These are phyloP conservation scores for Oryza coarctata DNA, from an alignment of 176 grass and related monocot species.

Conservation along the genomic window DNA sequence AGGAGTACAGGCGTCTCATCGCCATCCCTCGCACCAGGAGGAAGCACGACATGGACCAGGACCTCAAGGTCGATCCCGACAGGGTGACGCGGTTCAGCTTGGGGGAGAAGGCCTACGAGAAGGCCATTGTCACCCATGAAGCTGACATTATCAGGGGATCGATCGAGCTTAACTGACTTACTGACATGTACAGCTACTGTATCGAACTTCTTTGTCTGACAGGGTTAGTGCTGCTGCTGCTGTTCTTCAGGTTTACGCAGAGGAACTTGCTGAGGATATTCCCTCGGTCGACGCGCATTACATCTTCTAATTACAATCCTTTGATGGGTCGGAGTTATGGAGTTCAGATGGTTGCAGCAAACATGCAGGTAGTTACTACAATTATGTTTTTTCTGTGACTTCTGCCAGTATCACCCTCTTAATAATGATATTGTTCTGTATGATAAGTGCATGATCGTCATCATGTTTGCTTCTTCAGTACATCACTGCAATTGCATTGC, in stretches of 20 bases:
- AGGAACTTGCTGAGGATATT: constrained; percentile 71
- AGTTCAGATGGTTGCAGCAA: constrained; percentile 81
- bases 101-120: constrained; percentile 67
- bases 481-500: neutral
- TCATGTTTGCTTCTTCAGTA: neutral
- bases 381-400: too few species aligned
- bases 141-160: constrained; percentile 55
- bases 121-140: constrained; percentile 52
- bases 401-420: neutral
- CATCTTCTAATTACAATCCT: constrained; percentile 79
- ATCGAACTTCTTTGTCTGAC: neutral
- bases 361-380: constrained; percentile 62
- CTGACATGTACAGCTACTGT: neutral
- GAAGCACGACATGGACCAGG: constrained; percentile 59
- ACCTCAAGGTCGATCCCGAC: constrained; percentile 52
- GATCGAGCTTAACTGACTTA: neutral
- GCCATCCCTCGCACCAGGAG: constrained; percentile 57
- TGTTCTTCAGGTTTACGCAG: constrained; percentile 61
- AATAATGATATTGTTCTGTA: neutral
- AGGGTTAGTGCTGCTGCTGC: neutral
- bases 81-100: constrained; percentile 57
- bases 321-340: constrained; percentile 70
- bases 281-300: constrained; percentile 56
- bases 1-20: constrained; percentile 65
- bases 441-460: neutral